These are phyloP conservation scores for Candida tibetensis DNA, from an alignment of 805 yeast genomes.

Conservation along the genomic window DNA sequence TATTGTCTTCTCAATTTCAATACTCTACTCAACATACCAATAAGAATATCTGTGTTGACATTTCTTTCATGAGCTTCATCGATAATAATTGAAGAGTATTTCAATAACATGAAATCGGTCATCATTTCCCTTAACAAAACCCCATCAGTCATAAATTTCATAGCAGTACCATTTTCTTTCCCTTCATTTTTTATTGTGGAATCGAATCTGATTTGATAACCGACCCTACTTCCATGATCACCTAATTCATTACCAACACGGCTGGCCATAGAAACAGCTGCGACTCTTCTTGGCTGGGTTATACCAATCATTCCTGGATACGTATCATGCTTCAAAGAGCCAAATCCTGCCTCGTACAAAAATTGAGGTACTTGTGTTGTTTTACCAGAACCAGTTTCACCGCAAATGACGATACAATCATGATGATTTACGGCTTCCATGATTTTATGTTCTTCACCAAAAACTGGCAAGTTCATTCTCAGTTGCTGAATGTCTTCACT, in stretches of 20 bases:
- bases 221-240: slow-evolving; percentile 64
- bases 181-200: slow-evolving; percentile 55
- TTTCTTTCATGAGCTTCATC: slow-evolving; percentile 99
- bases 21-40: slow-evolving; percentile 91
- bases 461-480: slow-evolving; percentile 80
- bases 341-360: slow-evolving; percentile 89
- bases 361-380: slow-evolving; percentile 98
- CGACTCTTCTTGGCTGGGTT: slow-evolving; percentile 94
- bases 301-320: slow-evolving; percentile 92
- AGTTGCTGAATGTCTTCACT: slow-evolving; percentile 60
- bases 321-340: slow-evolving; percentile 51
- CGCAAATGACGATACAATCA: slow-evolving; percentile 87
- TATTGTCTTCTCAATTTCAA: slow-evolving; percentile 64
- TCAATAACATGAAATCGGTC: slow-evolving; percentile 74
- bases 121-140: slow-evolving; percentile 90
- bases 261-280: slow-evolving; percentile 87
- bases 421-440: slow-evolving; percentile 96
- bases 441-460: slow-evolving; percentile 82
- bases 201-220: slow-evolving; percentile 82
- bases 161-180: slow-evolving; percentile 49
- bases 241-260: slow-evolving; percentile 79
- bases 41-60: slow-evolving; percentile 90
- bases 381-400: slow-evolving; percentile 98
- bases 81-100: slow-evolving; percentile 82
- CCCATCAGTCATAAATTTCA: slow-evolving; percentile 94